phyloP scores from a whole-genome alignment of 331 rosid genomes.

The Quercus phellos region DNA sequence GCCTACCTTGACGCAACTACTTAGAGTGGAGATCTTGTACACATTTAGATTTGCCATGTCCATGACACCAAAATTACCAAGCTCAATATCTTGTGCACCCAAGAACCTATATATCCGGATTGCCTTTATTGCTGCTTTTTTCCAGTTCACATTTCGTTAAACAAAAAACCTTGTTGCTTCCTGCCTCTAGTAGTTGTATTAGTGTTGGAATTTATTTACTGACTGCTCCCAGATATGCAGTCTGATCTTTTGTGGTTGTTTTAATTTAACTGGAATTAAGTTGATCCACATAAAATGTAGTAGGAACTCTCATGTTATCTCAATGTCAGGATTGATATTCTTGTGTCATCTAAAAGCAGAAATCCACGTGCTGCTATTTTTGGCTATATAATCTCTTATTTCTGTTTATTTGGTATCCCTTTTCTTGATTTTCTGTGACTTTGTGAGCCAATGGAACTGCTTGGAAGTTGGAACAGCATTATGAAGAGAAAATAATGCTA shows the following conservation, averaged over 20 bases:
- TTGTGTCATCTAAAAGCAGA: constrained; percentile 23
- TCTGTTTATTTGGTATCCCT: not conserved
- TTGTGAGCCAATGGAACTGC: not conserved
- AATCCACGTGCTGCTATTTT: constrained; percentile 13
- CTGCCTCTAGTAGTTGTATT: constrained; percentile 32
- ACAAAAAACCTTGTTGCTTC: constrained; percentile 50
- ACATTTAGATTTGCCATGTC: constrained; percentile 56
- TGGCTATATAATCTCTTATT: constrained; percentile 22
- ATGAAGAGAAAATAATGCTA: not conserved
- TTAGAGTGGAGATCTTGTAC: constrained; percentile 58
- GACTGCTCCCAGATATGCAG: constrained; percentile 24
- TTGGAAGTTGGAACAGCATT: not conserved
- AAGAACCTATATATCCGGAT: constrained; percentile 64
- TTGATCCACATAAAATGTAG: not conserved
- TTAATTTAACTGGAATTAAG: constrained; percentile 13
- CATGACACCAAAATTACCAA: constrained; percentile 74
- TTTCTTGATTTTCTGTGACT: not conserved
- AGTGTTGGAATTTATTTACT: constrained; percentile 27
- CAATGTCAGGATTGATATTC: constrained; percentile 14
- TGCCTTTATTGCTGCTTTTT: constrained; percentile 46
- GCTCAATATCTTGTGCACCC: constrained; percentile 72
- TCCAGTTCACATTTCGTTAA: constrained; percentile 38
- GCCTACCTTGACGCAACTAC: constrained; percentile 89
- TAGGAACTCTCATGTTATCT: constrained; percentile 32
- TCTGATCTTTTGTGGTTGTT: constrained; percentile 35